Evolutionary conservation across 2,329 filamentous ascomycete species (phyloP), one percentile per base, ranked within the genome.

Genomic region (Periconia sp.): DNA sequence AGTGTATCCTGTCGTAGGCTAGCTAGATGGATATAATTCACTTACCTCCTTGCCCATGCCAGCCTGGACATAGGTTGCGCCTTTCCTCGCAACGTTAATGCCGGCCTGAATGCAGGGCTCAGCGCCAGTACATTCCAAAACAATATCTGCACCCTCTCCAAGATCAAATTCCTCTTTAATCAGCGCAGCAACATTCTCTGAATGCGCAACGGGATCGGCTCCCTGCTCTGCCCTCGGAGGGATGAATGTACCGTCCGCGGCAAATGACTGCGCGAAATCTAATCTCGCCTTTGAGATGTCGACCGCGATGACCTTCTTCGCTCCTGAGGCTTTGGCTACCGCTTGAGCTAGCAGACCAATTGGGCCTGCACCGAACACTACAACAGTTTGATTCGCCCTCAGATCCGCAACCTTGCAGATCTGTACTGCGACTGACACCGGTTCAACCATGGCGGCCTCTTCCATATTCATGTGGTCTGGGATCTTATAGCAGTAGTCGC

Each of bases 401-500:
- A 52, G 7, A 11, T 52, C 52, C 0, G 56, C 54, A 2, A 48
- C 36, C 35, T 50, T 56, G 37, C 50, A 55, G 5, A 55, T 41
- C 33, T 61, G 57, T 10, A 64, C 59, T 9, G 59, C 61, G 10
- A 63, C 56, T 0, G 51, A 51, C 8, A 64, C 43, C 5, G 61
- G 61, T 29, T 64, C 61, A 4, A 64, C 50, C 42, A 64, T 35
- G 3, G 59, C 59, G 9, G 50, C 60, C 31, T 64, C 52, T 40
- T 61, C 51, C 28, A 61, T 38, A 23, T 49, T 39, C 18, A 64
- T 50, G 31, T 55, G 45, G n/a, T 50, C 44, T 4, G 59, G 58
- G 10, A 65, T 48, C 38, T 54, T 56, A 41, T 56, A 63, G 28
- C 59, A 65, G 28, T 50, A 63, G 18, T 63, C 59, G 6, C 43